These are phyloP conservation scores for Gossypium gossypioides DNA, from an alignment of 441 rosid species.

Conservation along the genomic window DNA sequence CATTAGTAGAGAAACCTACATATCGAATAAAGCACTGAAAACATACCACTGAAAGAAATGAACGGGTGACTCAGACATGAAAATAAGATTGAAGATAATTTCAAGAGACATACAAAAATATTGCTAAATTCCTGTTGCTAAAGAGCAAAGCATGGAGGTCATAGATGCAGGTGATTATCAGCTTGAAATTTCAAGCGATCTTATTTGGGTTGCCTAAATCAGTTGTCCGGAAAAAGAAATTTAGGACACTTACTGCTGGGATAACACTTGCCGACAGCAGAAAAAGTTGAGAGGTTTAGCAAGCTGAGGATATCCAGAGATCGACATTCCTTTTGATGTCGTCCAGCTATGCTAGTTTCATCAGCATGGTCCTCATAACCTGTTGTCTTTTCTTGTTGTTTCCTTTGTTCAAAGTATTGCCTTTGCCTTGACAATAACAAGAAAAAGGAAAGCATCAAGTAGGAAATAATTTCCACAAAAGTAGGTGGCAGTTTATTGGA, in stretches of 20 bases:
- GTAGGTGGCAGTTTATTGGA: too few relatives aligned
- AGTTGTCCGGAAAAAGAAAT: neutral
- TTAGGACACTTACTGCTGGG: constrained; percentile 25
- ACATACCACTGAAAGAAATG: neutral
- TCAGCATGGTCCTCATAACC: constrained; percentile 28
- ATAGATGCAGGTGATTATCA: neutral
- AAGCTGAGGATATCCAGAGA: constrained; percentile 71
- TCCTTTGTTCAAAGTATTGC: constrained; percentile 77
- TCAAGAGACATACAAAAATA: neutral
- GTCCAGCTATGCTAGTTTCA: constrained; percentile 18
- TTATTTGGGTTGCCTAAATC: neutral
- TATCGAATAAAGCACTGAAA: neutral
- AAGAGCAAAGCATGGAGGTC: neutral
- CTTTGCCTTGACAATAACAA: constrained; percentile 48
- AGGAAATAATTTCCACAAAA: neutral
- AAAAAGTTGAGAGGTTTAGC: constrained; percentile 34
- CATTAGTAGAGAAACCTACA: constrained; percentile 2
- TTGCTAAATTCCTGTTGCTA: neutral
- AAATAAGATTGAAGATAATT: neutral
- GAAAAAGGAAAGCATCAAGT: neutral
- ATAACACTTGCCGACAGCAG: constrained; percentile 27
- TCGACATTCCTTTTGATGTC: constrained; percentile 32
- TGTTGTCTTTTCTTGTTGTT: constrained; percentile 35
- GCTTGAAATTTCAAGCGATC: neutral
- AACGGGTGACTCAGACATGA: neutral